Conservation (phyloP, 192 early-diverging fungal species). For the Podochytrium sp. region DNA sequence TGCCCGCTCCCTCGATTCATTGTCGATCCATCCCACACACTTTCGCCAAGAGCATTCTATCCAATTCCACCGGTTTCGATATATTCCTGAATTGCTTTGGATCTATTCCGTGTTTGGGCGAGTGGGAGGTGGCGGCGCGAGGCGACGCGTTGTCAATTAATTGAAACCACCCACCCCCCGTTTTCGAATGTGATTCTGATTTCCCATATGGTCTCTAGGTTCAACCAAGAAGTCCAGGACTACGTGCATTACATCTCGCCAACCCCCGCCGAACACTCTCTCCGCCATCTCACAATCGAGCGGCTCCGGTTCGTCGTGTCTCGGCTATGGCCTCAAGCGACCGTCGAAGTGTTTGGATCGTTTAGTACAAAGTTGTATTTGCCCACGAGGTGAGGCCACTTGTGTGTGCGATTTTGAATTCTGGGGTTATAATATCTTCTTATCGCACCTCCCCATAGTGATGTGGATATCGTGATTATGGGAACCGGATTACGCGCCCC, state of each 20-base stretch:
- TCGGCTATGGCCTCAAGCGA: slow-evolving; percentile 43
- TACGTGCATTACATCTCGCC: slow-evolving; percentile 85
- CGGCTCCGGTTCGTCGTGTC: slow-evolving; percentile 58
- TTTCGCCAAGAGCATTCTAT: no score
- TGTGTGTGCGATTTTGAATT: no score
- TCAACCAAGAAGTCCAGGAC: slow-evolving; percentile 71
- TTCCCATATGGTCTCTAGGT: slow-evolving; percentile 29
- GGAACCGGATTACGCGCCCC: background rate
- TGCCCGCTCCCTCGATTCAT: background rate
- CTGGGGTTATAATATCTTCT: background rate
- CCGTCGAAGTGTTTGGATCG: slow-evolving; percentile 80
- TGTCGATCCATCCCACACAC: no score
- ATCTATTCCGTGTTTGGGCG: no score
- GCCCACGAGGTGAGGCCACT: slow-evolving; percentile 70
- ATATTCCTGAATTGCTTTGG: no score
- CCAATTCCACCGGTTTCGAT: no score
- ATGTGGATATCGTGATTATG: slow-evolving; percentile 59
- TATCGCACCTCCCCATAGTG: slow-evolving; percentile 49
- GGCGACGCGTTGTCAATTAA: no score
- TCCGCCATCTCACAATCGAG: slow-evolving; percentile 74
- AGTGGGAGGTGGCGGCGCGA: no score
- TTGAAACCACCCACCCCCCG: no score
- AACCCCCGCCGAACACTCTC: slow-evolving; percentile 73
- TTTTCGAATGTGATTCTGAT: no score
- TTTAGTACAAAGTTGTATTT: slow-evolving; percentile 88